Evolutionary conservation across 768 basidiomycete genomes (phyloP), one percentile per base, ranked within the genome.

Genomic region (Melanogaster broomeanus): DNA sequence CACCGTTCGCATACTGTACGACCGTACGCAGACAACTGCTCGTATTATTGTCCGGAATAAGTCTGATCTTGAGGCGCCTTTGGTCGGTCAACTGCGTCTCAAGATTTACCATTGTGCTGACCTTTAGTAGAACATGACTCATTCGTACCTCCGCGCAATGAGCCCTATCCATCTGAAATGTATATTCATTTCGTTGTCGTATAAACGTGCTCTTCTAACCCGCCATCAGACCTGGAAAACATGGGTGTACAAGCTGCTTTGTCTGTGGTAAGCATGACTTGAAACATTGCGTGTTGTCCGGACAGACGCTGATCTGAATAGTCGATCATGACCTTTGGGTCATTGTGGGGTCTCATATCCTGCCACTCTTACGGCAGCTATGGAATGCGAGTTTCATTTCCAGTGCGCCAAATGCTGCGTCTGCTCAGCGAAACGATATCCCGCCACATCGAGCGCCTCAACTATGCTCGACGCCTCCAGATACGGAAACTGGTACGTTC

Each of bases 341-440:
- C 81, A 18, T 72, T 92, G 2, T 93, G 90, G 90, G 90, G 90
- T 33, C 74, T 93, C 11, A 83, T 90, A 44, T 77, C 85, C 6
- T 89, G 87, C 60, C 89, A 90, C 63, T 82, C 84, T 0, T 93
- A 91, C 57, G 90, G 90, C 2, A 54, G 74, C 11, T 76, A 79
- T 54, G 89, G 90, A n/a, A 89, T 90, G 83, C 81, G 91, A 10
- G 88, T 92, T 6, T 89, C 90, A 2, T 91, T 92, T 70, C 87
- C 88, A 4, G 84, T 91, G 6, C 80, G 90, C 21, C 89, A 91
- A 64, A 89, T 92, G 78, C 77, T 92, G 42, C 80, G 87, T 18
- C 78, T 92, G 9, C 73, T 92, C 42, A 87, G 85, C 59, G 88
- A 91, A 63, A 82, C 87, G 2, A 87, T 92, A 53, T 88, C 87